A percentile compares a stretch with the other conserved stretches of the same genome.
These are phyloP conservation scores for Coffea humblotiana DNA, from an alignment of 305 asterid species.

Conservation along the genomic window DNA sequence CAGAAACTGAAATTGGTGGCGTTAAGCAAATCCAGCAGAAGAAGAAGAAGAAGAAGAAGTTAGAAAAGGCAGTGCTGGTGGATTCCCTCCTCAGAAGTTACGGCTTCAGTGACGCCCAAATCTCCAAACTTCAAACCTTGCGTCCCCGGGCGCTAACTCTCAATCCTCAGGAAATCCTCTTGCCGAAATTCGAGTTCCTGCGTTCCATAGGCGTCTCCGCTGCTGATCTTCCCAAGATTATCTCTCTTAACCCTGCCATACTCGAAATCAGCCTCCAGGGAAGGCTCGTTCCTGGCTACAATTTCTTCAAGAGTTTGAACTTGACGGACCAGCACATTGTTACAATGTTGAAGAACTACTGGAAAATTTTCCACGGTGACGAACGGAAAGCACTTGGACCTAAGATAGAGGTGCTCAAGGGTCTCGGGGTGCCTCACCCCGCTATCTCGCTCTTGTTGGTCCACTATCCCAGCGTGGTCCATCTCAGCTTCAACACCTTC, in stretches of 20 bases:
- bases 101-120: constrained; percentile 21
- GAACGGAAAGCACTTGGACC: constrained; percentile 13
- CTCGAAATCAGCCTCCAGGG: constrained; percentile 20
- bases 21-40: not conserved
- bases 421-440: constrained; percentile 9
- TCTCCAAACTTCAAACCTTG: constrained; percentile 8
- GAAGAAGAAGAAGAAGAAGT: not conserved
- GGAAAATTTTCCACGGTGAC: constrained; percentile 7
- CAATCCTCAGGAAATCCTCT: constrained; percentile 17
- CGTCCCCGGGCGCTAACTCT: constrained; percentile 13
- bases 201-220: constrained; percentile 20
- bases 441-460: constrained; percentile 11
- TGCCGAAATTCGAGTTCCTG: constrained; percentile 24
- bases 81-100: constrained; percentile 19
- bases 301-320: constrained; percentile 16
- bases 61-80: constrained; percentile 4
- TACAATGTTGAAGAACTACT: constrained; percentile 17
- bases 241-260: not conserved
- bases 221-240: constrained; percentile 5
- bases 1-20: not conserved
- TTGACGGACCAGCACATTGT: constrained; percentile 10
- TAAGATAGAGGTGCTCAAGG: constrained; percentile 8
- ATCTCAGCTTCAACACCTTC: constrained; percentile 1
- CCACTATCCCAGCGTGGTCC: constrained; percentile 15
- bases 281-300: constrained; percentile 16